Conservation (phyloP, 31 red algal species). For the Odonthalia washingtoniensis region DNA sequence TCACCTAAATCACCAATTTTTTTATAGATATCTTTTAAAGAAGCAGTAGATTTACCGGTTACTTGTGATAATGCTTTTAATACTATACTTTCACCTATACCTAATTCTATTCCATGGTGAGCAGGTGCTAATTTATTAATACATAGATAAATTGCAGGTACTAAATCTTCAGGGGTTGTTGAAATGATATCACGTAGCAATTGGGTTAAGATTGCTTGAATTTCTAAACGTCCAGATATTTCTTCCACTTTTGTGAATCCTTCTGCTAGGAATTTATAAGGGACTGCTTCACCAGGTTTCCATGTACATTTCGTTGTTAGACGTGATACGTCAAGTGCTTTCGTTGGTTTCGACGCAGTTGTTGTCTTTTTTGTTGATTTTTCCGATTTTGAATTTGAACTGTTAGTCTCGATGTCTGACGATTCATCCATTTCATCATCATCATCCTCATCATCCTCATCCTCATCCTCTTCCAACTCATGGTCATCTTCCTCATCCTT, state of each 20-base stretch:
- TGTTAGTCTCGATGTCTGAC: background rate
- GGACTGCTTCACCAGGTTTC: slow-evolving; percentile 66
- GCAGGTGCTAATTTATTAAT: slow-evolving; percentile 89
- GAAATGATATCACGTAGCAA: slow-evolving; percentile 72
- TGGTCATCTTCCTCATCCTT: background rate
- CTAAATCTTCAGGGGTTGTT: slow-evolving; percentile 83
- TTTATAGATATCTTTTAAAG: slow-evolving; percentile 72
- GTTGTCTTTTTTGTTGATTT: background rate
- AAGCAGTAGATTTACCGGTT: slow-evolving; percentile 64
- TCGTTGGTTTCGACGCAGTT: background rate
- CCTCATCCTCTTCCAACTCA: background rate
- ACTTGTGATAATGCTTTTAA: slow-evolving; percentile 87
- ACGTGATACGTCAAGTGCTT: background rate
- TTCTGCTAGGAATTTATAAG: slow-evolving; percentile 84
- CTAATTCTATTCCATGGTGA: slow-evolving; percentile 95
- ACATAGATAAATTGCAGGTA: slow-evolving; percentile 89
- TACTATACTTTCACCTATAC: slow-evolving; percentile 91
- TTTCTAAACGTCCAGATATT: slow-evolving; percentile 84
- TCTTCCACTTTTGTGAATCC: slow-evolving; percentile 81
- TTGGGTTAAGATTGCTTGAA: slow-evolving; percentile 77
- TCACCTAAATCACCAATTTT: slow-evolving; percentile 93
- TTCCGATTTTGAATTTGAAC: background rate
- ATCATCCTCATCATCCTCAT: background rate
- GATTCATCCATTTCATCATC: background rate
- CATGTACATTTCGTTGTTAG: slow-evolving; percentile 54